These are phyloP conservation scores for Colletotrichum sansevieriae DNA, from an alignment of 2,329 filamentous ascomycete genomes.

Conservation along the genomic window DNA sequence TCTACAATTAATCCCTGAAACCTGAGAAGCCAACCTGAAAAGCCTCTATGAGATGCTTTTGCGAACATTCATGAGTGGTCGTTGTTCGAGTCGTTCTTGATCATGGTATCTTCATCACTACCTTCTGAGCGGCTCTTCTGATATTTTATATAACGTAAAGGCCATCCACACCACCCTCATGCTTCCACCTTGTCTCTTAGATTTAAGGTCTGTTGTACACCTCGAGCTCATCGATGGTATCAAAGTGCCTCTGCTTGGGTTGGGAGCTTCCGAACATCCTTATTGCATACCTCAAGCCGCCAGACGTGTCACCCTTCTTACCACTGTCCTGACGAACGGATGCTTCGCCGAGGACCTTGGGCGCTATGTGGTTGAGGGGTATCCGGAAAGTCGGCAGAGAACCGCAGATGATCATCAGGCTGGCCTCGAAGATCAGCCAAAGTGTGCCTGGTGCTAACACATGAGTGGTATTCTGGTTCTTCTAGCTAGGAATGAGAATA, in stretches of 20 bases:
- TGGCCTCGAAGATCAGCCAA: constrained; percentile 51
- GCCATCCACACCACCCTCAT: not conserved
- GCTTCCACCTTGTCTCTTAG: not conserved
- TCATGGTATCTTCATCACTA: constrained; percentile 1
- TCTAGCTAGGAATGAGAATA: constrained; percentile 20
- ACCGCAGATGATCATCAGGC: constrained; percentile 56
- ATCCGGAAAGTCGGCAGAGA: constrained; percentile 55
- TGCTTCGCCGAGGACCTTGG: constrained; percentile 47
- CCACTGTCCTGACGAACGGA: not conserved
- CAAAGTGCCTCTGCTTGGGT: constrained; percentile 3
- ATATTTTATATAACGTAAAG: too few species aligned
- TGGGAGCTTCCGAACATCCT: not conserved
- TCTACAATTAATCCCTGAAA: too few species aligned
- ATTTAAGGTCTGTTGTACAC: not conserved
- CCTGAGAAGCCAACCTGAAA: too few species aligned
- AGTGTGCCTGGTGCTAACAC: constrained; percentile 24
- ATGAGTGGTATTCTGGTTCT: constrained; percentile 6
- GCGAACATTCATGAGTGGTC: not conserved
- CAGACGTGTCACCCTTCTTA: not conserved
- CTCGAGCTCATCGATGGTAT: constrained; percentile 4
- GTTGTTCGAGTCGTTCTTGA: not conserved
- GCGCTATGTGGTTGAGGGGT: constrained; percentile 54
- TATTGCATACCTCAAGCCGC: not conserved
- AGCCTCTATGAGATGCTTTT: too few species aligned
- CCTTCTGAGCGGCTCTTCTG: too few species aligned